Percentiles rank a stretch among this genome's conserved stretches.
phyloP scores from a whole-genome alignment of 495 filamentous ascomycete genomes.

The Hyaloscypha variabilis region DNA sequence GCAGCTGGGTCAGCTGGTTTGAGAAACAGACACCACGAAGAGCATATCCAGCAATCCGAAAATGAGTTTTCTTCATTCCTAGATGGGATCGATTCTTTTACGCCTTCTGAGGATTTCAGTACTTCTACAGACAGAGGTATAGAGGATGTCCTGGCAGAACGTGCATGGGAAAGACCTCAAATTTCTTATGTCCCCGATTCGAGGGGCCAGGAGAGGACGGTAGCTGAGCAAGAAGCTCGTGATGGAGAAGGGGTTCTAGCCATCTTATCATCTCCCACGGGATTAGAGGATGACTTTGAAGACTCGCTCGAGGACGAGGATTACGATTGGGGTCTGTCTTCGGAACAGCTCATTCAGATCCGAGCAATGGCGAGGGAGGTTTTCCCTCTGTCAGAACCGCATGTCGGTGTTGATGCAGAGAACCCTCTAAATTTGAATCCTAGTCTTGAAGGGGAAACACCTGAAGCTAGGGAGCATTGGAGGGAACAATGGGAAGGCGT shows the following conservation, averaged over 20 bases:
- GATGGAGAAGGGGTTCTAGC: slow-evolving; percentile 50
- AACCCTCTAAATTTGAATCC: slow-evolving; percentile 31
- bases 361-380: slow-evolving; percentile 26
- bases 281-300: slow-evolving; percentile 23
- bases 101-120: slow-evolving; percentile 30
- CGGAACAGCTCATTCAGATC: slow-evolving; percentile 28
- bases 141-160: slow-evolving; percentile 6
- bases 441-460: slow-evolving; percentile 4
- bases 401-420: slow-evolving; percentile 15
- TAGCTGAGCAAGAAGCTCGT: slow-evolving; percentile 38
- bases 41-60: slow-evolving; percentile 41
- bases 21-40: slow-evolving; percentile 31
- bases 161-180: slow-evolving; percentile 6
- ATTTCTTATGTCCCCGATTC: neutral
- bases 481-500: slow-evolving; percentile 61
- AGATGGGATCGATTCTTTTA: slow-evolving; percentile 35
- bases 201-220: slow-evolving; percentile 12
- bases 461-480: slow-evolving; percentile 49
- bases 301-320: slow-evolving; percentile 8
- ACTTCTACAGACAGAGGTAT: neutral
- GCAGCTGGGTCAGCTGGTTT: slow-evolving; percentile 1
- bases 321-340: slow-evolving; percentile 38
- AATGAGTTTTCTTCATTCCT: slow-evolving; percentile 47
- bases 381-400: slow-evolving; percentile 14
- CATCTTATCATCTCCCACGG: slow-evolving; percentile 30